A percentile compares a stretch with the other conserved stretches of the same genome.
These are phyloP conservation scores for Cocos nucifera DNA, from an alignment of 176 grass and related monocot genomes.

Conservation along the genomic window DNA sequence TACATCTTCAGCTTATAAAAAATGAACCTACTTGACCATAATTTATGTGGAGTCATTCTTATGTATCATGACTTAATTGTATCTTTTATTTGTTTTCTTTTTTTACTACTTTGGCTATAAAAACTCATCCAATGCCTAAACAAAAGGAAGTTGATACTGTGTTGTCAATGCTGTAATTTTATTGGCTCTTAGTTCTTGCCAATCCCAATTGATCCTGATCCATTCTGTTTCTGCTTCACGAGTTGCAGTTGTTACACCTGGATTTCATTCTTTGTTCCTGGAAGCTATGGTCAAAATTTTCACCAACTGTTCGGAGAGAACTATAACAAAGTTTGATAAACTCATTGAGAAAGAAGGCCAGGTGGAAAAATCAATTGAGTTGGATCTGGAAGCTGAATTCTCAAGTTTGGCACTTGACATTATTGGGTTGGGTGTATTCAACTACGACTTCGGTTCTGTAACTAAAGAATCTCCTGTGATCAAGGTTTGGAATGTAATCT, in stretches of 20 bases:
- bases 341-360: conserved; percentile 27
- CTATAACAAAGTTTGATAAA: conserved; percentile 72
- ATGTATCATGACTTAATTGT: no score
- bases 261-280: conserved; percentile 82
- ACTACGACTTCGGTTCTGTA: conserved; percentile 91
- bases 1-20: no score
- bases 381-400: conserved; percentile 96
- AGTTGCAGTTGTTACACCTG: conserved; percentile 83
- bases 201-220: no score
- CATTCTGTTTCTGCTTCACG: not conserved
- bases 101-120: no score
- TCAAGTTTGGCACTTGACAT: conserved; percentile 97
- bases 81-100: no score
- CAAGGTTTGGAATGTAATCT: conserved; percentile 39
- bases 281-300: conserved; percentile 92
- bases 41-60: no score
- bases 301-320: conserved; percentile 72
- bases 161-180: no score
- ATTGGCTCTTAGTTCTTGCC: no score
- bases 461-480: conserved; percentile 98
- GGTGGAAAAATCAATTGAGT: conserved; percentile 32
- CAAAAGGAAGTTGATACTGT: no score
- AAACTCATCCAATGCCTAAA: no score
- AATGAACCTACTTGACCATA: not conserved
- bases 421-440: conserved; percentile 94